Evolutionary conservation across 495 filamentous ascomycete species (phyloP).

Genomic region (Penicillium herquei): DNA sequence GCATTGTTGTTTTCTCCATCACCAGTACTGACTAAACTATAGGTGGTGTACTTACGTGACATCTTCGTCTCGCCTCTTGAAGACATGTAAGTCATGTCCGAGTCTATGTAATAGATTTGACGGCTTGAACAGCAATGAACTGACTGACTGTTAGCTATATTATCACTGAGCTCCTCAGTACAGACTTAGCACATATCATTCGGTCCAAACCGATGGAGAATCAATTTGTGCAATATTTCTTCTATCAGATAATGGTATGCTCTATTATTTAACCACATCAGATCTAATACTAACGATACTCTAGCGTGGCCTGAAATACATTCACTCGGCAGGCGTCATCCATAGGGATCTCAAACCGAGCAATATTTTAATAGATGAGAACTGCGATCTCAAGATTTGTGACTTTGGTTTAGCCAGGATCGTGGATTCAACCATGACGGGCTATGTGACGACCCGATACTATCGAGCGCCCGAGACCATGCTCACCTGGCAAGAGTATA

Average conservation of each 20-base stretch:
- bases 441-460: constrained; percentile 6
- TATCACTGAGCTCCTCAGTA: not conserved
- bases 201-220: not conserved
- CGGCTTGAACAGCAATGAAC: not conserved
- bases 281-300: too few relatives aligned
- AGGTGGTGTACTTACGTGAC: not conserved
- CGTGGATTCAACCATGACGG: not conserved
- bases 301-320: constrained; percentile 9
- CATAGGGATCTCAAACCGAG: constrained; percentile 7
- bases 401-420: constrained; percentile 6
- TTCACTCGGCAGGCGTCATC: constrained; percentile 3
- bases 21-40: not conserved
- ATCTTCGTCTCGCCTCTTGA: constrained; percentile 4
- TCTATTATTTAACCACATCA: not conserved
- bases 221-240: constrained; percentile 3
- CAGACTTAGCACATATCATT: not conserved
- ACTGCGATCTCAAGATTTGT: constrained; percentile 10
- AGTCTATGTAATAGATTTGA: too few relatives aligned
- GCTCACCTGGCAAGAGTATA: constrained; percentile 8
- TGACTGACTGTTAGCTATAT: not conserved
- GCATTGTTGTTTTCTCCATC: not conserved
- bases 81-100: not conserved
- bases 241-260: constrained; percentile 6
- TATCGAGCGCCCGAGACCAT: constrained; percentile 7
- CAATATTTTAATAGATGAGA: constrained; percentile 8